Percentiles rank a stretch among this genome's conserved stretches.
These are phyloP conservation scores for Pugionium dolabratum DNA, from an alignment of 345 rosid genomes.

Conservation along the genomic window DNA sequence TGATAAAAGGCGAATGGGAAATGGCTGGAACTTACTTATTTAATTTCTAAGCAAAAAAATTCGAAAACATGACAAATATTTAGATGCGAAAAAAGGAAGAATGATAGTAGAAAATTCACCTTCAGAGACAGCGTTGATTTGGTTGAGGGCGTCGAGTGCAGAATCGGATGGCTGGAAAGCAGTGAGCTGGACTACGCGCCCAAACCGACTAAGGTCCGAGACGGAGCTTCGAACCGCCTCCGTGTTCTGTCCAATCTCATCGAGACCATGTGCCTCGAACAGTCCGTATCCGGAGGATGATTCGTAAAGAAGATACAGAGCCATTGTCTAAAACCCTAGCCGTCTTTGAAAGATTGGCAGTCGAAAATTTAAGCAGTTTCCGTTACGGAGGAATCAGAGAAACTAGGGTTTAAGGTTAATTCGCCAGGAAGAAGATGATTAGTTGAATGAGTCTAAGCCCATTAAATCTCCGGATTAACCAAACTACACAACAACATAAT, in stretches of 20 bases:
- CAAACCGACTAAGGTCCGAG: not conserved
- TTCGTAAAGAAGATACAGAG: not conserved
- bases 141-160: not conserved
- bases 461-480: too few relatives aligned
- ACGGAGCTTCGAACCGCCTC: not conserved
- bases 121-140: constrained; percentile 1
- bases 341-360: too few relatives aligned
- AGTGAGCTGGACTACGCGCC: not conserved
- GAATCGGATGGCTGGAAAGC: not conserved
- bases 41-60: too few relatives aligned
- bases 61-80: too few relatives aligned
- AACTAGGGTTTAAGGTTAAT: too few relatives aligned
- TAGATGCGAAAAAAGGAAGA: not conserved
- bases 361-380: too few relatives aligned
- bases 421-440: too few relatives aligned
- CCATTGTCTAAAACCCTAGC: not conserved
- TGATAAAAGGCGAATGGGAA: not conserved
- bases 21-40: too few relatives aligned
- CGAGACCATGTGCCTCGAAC: not conserved
- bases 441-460: too few relatives aligned
- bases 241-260: not conserved
- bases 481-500: too few relatives aligned
- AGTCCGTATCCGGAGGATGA: not conserved
- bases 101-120: not conserved
- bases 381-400: too few relatives aligned